Base-by-base conservation (phyloP, 2,329 filamentous ascomycete species). In the Cadophora malorum region DNA sequence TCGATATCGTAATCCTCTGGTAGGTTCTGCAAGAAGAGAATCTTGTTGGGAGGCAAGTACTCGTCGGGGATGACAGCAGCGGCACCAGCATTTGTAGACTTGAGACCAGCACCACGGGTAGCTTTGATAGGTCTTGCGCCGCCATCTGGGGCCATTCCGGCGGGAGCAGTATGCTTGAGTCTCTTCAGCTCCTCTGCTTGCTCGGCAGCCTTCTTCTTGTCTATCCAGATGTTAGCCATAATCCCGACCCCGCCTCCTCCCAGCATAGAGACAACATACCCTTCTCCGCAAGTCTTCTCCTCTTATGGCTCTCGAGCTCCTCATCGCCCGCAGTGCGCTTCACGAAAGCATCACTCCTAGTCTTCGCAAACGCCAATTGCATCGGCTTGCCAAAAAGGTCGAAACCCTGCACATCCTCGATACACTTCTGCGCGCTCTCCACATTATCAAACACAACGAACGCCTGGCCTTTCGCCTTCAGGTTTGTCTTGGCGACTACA, bases 21-120 rank as follows among this genome's bases (percentile, higher is more conserved):
- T 45, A 99, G 81, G 75, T 98, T 95, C 82, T 96, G 93, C 69
- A 98, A 84, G 82, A 98, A 97, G 45, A 99, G 86, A 73, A 94
- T 97, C 83, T 97, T 97, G 87, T 98, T 98, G 45, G 96, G 95
- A 4, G 95, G 95, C 4, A 98, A 87, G 80, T 97, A 98, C 81
- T 99, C 96, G 86, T 98, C 96, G n/a, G 94, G 94, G 21, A 98
- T 90, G 65, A 94, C 90, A 12, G 91, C 85, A 3, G 90, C 84
- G 1, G 88, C 85, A 16, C 88, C 84, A 6, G 88, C 85, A 67
- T 88, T 88, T 0, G 90, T 91, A 5, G 92, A 88, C 79, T 96
- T 96, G 82, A 95, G 87, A 41, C 92, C 92, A 28, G 87, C 83
- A 52, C 89, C 88, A 74, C 89, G 86, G n/a, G 87, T 85, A 19